A percentile compares a stretch with the other conserved stretches of the same genome.
Conservation (phyloP, 2,329 filamentous ascomycete genomes). For the Aspergillus thermomutatus region DNA sequence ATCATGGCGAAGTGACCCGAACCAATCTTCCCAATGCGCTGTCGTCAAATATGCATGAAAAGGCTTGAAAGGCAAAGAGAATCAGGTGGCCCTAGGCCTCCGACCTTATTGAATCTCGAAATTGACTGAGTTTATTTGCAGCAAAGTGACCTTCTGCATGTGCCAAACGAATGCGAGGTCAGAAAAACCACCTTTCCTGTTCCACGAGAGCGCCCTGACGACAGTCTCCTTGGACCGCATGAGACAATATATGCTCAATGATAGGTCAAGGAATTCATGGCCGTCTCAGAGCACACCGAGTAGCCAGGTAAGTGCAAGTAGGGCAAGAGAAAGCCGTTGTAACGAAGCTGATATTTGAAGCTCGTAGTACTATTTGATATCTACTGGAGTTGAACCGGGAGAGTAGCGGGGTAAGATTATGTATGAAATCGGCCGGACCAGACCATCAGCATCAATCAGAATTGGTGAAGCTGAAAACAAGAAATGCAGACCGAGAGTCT, state of each 20-base stretch:
- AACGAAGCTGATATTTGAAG: not conserved
- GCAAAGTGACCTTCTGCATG: not conserved
- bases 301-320: not conserved
- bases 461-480: not conserved
- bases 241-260: not conserved
- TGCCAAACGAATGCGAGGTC: conserved; percentile 4
- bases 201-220: not conserved
- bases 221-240: not conserved
- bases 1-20: conserved; percentile 5
- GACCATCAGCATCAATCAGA: not conserved
- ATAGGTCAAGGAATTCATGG: not conserved
- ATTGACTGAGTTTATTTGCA: conserved; percentile 1
- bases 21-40: not conserved
- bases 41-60: not conserved
- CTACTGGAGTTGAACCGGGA: not conserved
- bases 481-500: not conserved
- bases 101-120: not conserved
- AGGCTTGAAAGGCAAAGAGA: not conserved
- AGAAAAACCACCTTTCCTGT: not conserved
- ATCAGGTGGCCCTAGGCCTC: not conserved
- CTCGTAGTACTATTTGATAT: not conserved
- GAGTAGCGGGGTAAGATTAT: not conserved
- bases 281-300: not conserved
- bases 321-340: not conserved
- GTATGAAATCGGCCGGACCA: not conserved